Conservation (phyloP, 257 asterid genomes). For the Ilex aquifolium region DNA sequence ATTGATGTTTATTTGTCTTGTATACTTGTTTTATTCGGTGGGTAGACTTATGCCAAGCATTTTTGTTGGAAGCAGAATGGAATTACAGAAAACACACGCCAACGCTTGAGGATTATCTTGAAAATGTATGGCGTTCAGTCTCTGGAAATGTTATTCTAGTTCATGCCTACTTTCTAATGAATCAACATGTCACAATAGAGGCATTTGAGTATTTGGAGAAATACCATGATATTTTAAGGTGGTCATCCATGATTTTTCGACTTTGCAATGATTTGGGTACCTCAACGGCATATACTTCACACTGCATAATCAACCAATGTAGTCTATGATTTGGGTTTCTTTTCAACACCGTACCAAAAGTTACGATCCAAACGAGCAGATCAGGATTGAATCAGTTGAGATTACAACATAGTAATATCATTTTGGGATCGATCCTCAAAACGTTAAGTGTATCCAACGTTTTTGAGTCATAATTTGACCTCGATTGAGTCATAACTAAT, state of each 20-base stretch:
- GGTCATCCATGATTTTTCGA: constrained; percentile 14
- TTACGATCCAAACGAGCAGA: too few species aligned
- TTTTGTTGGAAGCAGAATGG: constrained; percentile 18
- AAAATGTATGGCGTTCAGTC: constrained; percentile 23
- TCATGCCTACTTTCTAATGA: constrained; percentile 26
- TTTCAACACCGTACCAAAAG: too few species aligned
- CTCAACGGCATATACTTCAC: constrained; percentile 9
- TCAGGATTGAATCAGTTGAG: too few species aligned
- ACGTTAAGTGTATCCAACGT: too few species aligned
- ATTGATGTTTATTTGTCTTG: not conserved
- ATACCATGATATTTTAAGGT: constrained; percentile 1
- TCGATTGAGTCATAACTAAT: too few species aligned
- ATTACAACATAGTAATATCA: too few species aligned
- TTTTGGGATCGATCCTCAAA: too few species aligned
- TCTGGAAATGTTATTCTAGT: constrained; percentile 17
- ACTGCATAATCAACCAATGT: too few species aligned
- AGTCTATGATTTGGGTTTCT: too few species aligned
- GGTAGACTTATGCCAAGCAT: constrained; percentile 23
- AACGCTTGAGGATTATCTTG: constrained; percentile 20
- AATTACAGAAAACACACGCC: constrained; percentile 5
- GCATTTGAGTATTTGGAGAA: constrained; percentile 9
- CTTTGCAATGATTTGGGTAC: constrained; percentile 16
- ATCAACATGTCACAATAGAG: constrained; percentile 16
- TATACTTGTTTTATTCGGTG: constrained; percentile 8
- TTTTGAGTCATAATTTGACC: too few species aligned